Percentiles rank a stretch among this genome's conserved stretches.
These are phyloP conservation scores for Penicillium sp. DNA, from an alignment of 2,329 filamentous ascomycete genomes.

Conservation along the genomic window DNA sequence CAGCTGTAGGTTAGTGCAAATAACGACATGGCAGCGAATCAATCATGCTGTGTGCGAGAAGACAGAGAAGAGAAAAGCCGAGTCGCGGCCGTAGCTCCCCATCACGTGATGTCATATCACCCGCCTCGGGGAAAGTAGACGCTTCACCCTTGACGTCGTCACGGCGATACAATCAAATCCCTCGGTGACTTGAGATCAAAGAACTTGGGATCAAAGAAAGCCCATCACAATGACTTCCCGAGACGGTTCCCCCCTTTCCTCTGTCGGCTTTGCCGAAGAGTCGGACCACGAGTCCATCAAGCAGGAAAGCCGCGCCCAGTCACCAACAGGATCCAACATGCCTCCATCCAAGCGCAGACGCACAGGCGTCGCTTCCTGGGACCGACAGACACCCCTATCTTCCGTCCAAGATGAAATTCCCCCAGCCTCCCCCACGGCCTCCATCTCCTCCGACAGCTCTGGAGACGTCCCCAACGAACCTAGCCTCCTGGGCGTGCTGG, in stretches of 20 bases:
- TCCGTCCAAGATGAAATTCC: constrained; percentile 40
- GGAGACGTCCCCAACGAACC: constrained; percentile 76
- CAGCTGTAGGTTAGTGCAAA: neutral
- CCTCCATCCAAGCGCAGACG: constrained; percentile 51
- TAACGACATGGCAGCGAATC: neutral
- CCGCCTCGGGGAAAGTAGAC: constrained; percentile 1
- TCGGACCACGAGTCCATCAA: constrained; percentile 55
- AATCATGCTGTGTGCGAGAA: neutral
- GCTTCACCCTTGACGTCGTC: neutral
- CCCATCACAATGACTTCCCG: constrained; percentile 39
- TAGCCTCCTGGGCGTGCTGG: constrained; percentile 48
- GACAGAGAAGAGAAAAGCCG: neutral
- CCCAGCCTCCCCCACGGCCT: constrained; percentile 56
- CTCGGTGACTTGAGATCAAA: neutral
- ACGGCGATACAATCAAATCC: neutral
- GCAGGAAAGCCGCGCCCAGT: constrained; percentile 50
- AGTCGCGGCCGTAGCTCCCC: neutral
- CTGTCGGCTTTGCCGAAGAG: constrained; percentile 62
- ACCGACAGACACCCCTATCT: constrained; percentile 52
- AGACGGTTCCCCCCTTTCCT: constrained; percentile 63
- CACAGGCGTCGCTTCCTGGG: constrained; percentile 45
- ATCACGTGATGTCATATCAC: constrained; percentile 11
- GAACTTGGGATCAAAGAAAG: neutral
- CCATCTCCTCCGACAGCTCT: constrained; percentile 87
- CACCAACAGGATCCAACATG: constrained; percentile 39